Evolutionary conservation across 768 basidiomycete genomes (phyloP).

Genomic region (Mycena metata): DNA sequence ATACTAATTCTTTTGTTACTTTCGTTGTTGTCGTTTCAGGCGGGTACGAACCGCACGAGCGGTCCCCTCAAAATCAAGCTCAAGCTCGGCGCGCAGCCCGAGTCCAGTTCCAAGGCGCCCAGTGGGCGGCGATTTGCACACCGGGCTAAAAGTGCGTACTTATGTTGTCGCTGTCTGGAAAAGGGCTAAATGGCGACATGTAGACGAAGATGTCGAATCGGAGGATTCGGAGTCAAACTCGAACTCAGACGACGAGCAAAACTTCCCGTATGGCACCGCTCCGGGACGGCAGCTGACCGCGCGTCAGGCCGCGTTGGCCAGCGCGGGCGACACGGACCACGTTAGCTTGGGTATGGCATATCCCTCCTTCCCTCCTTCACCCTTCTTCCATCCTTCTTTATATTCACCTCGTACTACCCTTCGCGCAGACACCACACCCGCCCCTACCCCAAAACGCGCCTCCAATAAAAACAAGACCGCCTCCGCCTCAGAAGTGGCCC

Average conservation of each 20-base stretch:
- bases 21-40: neutral
- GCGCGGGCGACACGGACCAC: constrained; percentile 59
- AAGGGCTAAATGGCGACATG: neutral
- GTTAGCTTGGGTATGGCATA: constrained; percentile 58
- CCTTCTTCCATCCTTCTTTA: neutral
- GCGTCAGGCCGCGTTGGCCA: constrained; percentile 64
- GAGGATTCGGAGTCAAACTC: constrained; percentile 46
- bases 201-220: constrained; percentile 56
- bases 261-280: constrained; percentile 37
- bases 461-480: constrained; percentile 60
- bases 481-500: constrained; percentile 67
- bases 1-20: neutral
- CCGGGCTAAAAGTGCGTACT: constrained; percentile 9
- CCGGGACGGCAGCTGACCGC: constrained; percentile 48
- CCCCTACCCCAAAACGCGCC: neutral
- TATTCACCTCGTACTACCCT: neutral
- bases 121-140: constrained; percentile 14
- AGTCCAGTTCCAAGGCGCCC: neutral
- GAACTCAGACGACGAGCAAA: constrained; percentile 36
- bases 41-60: neutral
- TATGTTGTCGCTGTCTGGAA: no score
- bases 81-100: constrained; percentile 31
- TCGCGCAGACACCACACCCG: no score
- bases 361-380: neutral
- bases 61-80: constrained; percentile 35